A percentile compares a stretch with the other conserved stretches of the same genome.
Conservation (phyloP, 2,329 filamentous ascomycete genomes). For the Ceratocystis eucalypticola region DNA sequence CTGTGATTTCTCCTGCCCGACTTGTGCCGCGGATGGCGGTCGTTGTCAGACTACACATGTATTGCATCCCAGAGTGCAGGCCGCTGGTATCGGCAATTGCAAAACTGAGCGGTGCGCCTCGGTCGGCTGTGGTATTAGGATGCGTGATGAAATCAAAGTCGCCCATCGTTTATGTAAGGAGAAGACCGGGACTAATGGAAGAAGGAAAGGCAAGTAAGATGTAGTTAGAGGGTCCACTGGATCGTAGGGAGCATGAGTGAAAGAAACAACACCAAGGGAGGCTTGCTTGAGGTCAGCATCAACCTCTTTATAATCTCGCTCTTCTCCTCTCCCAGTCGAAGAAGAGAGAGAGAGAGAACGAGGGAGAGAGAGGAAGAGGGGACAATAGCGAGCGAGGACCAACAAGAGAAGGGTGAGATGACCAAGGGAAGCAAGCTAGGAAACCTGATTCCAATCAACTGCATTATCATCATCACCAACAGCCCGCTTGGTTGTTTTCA, state of each 20-base stretch:
- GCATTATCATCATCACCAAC: neutral
- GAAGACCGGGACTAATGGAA: neutral
- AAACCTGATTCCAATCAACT: no score
- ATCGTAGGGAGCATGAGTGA: neutral
- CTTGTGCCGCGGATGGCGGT: slow-evolving; percentile 3
- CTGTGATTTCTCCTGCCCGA: neutral
- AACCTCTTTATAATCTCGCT: neutral
- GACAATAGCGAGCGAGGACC: neutral
- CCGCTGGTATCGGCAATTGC: slow-evolving; percentile 1
- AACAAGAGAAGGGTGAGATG: neutral
- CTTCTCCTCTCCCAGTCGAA: neutral
- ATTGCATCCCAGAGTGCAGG: neutral
- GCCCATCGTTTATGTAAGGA: neutral
- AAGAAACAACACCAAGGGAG: neutral
- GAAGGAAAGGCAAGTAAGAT: neutral
- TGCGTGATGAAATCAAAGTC: neutral
- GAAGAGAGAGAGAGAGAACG: neutral
- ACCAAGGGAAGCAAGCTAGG: neutral
- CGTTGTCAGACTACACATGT: slow-evolving; percentile 5
- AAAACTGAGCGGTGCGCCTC: neutral
- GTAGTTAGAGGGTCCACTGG: neutral
- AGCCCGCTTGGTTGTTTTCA: neutral
- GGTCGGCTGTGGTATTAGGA: neutral
- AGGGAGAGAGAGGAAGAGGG: neutral
- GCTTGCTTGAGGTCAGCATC: neutral